Evolutionary conservation across 2,329 filamentous ascomycete genomes (phyloP).

Genomic region (Thermoascus crustaceus): DNA sequence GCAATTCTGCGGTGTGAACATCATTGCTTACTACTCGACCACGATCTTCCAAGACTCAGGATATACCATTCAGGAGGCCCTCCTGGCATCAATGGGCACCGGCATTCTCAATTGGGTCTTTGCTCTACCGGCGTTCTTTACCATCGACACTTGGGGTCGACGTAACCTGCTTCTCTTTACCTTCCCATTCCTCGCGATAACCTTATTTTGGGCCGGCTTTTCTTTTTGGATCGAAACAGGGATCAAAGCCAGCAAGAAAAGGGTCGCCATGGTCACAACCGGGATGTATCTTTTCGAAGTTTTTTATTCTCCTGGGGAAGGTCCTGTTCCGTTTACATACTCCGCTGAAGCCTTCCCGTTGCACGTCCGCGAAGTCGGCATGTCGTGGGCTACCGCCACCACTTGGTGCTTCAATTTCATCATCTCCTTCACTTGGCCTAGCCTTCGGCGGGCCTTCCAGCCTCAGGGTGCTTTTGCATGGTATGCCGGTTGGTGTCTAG

Average conservation of each 20-base stretch:
- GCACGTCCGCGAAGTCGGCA: constrained; percentile 54
- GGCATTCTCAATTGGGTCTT: constrained; percentile 60
- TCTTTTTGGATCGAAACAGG: constrained; percentile 41
- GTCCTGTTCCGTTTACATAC: constrained; percentile 57
- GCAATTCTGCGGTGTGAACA: constrained; percentile 44
- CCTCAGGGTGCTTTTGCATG: constrained; percentile 49
- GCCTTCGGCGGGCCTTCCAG: constrained; percentile 40
- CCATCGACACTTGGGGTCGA: constrained; percentile 59
- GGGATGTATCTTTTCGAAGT: constrained; percentile 44
- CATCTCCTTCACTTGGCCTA: constrained; percentile 46
- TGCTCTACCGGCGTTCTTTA: constrained; percentile 55
- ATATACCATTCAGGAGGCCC: constrained; percentile 44
- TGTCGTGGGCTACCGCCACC: constrained; percentile 50
- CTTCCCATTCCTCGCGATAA: constrained; percentile 52
- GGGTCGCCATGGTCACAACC: constrained; percentile 36
- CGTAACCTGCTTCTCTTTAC: constrained; percentile 55
- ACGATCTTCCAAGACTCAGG: constrained; percentile 53
- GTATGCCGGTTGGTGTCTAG: constrained; percentile 50
- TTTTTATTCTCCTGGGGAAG: constrained; percentile 49
- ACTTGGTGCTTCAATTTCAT: constrained; percentile 52
- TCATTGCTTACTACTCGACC: constrained; percentile 55
- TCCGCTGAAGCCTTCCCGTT: constrained; percentile 57
- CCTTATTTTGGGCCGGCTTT: constrained; percentile 43
- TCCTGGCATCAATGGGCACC: constrained; percentile 55
- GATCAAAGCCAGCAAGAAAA: constrained; percentile 20